Conservation (phyloP, 768 basidiomycete genomes). For the Mycena haematopus region DNA sequence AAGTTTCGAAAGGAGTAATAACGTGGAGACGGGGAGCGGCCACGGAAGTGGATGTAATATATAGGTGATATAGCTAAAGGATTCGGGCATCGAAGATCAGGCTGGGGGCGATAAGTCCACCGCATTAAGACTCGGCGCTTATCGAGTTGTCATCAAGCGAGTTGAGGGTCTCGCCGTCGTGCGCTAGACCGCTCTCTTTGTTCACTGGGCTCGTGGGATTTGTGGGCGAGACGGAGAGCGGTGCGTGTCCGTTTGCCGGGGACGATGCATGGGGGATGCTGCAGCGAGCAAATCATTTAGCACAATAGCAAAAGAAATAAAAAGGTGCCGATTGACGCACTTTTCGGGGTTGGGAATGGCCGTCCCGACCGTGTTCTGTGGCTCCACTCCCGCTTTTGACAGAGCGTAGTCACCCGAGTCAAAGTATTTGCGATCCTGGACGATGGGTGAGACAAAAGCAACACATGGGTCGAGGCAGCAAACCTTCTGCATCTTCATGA, state of each 20-base stretch:
- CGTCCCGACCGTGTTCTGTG: conserved; percentile 89
- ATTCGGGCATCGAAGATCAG: conserved; percentile 25
- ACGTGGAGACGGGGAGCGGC: conserved; percentile 13
- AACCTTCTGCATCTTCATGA: conserved; percentile 96
- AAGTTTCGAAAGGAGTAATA: conserved; percentile 15
- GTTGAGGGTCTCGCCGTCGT: conserved; percentile 37
- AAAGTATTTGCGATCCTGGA: conserved; percentile 97
- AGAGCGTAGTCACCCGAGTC: conserved; percentile 99
- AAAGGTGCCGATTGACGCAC: conserved; percentile 53
- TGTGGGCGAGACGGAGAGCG: conserved; percentile 77
- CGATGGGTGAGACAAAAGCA: conserved; percentile 28
- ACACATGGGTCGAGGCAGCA: conserved; percentile 28
- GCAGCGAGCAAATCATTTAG: conserved; percentile 16
- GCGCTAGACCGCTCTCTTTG: conserved; percentile 64
- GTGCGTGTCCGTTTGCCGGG: conserved; percentile 58
- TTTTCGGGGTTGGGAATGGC: conserved; percentile 98
- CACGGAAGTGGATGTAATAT: conserved; percentile 21
- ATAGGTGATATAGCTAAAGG: conserved; percentile 29
- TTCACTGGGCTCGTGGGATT: conserved; percentile 67
- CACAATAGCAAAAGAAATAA: conserved; percentile 12
- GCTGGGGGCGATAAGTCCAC: neutral
- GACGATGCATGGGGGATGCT: conserved; percentile 93
- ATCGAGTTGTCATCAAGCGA: conserved; percentile 21
- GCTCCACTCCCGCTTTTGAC: conserved; percentile 92
- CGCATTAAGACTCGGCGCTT: conserved; percentile 20